Evolutionary conservation across 73 alveolate genomes (phyloP), one percentile per base, ranked within the genome.

Genomic region (Tetrahymena borealis): DNA sequence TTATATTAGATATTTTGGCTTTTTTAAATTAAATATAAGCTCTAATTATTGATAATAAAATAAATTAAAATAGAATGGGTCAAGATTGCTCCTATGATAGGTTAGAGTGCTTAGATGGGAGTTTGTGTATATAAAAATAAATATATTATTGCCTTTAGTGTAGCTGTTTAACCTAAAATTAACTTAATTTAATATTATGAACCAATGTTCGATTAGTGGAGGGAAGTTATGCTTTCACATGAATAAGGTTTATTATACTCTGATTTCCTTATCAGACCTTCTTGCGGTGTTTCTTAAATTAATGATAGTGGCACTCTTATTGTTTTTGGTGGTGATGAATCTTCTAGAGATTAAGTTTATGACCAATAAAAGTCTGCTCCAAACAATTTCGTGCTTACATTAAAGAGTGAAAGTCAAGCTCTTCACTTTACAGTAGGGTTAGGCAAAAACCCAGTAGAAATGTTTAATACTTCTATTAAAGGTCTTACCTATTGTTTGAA

Each of bases 11-110:
- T n/a, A n/a, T n/a, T 60, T 60, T 2, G 10, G 28, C n/a, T 20
- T 15, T n/a, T 60, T 60, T 10, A 60, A 60, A 60, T 60, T 60
- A 1, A 60, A 60, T 24, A 5, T 60, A 20, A 60, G 2, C 9
- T 18, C 28, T 42, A n/a, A 24, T 60, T 60, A n/a, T n/a, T 60
- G n/a, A n/a, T n/a, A n/a, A n/a, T n/a, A n/a, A n/a, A n/a, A n/a
- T n/a, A n/a, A n/a, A n/a, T n/a, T n/a, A n/a, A n/a, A n/a, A n/a
- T 60, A 60, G 85, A 60, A 60, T 60, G 85, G 85, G 85, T 60
- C 0, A 60, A 60, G 28, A 60, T 60, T 20, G 85, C 85, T 24
- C 85, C 85, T 18, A 60, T 60, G 85, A 60, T 60, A 3, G 85
- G 85, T 15, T 16, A 60, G 28, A 60, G 85, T 60, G 85, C 85